phyloP scores from a whole-genome alignment of 1,284 basidiomycete genomes.

The Hypsizygus ulmarius region DNA sequence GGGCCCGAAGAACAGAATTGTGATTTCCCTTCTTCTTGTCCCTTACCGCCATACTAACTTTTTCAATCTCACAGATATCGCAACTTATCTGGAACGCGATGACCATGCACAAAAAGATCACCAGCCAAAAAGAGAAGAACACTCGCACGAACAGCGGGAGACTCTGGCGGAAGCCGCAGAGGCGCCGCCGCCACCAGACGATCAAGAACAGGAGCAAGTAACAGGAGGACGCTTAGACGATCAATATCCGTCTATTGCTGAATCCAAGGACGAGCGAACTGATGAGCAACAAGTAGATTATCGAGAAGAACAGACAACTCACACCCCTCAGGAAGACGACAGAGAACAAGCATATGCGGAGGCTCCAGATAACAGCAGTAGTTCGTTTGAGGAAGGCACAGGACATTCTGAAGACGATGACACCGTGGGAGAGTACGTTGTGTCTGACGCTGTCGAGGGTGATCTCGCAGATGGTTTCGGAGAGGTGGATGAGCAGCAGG shows the following conservation, averaged over 20 bases:
- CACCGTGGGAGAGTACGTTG: background rate
- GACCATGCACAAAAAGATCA: no score
- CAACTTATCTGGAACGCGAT: no score
- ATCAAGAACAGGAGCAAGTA: background rate
- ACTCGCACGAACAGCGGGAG: background rate
- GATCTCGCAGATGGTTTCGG: no score
- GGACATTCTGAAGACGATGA: background rate
- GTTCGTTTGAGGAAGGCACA: conserved; percentile 2
- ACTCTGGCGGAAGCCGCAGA: background rate
- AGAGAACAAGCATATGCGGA: background rate
- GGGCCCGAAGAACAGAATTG: background rate
- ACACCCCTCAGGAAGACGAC: background rate
- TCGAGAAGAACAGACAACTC: background rate
- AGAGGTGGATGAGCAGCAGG: no score
- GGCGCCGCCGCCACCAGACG: background rate
- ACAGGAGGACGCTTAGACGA: background rate
- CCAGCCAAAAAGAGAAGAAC: no score
- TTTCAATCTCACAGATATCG: no score
- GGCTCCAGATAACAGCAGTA: background rate
- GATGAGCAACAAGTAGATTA: background rate
- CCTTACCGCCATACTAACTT: no score
- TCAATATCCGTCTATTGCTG: background rate
- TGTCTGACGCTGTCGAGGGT: background rate
- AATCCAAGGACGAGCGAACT: no score
- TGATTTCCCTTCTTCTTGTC: no score